These are phyloP conservation scores for Blumeriella jaapii DNA, from an alignment of 2,329 filamentous ascomycete genomes.

Conservation along the genomic window DNA sequence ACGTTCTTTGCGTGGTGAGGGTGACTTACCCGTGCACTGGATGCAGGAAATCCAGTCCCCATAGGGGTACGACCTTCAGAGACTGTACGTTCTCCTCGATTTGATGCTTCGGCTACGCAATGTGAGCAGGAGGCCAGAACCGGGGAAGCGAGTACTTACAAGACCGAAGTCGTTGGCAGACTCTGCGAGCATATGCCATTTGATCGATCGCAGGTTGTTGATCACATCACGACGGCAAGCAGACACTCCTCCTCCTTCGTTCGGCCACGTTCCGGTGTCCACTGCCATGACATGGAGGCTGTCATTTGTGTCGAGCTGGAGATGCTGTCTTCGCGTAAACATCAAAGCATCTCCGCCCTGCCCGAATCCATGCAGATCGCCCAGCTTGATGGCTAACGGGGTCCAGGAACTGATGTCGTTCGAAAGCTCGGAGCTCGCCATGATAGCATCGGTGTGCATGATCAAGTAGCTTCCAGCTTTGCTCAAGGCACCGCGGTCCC, in stretches of 20 bases:
- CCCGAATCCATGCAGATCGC: constrained; percentile 30
- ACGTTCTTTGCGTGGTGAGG: neutral
- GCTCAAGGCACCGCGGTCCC: constrained; percentile 29
- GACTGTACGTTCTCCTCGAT: constrained; percentile 33
- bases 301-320: constrained; percentile 31
- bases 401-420: constrained; percentile 27
- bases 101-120: constrained; percentile 1
- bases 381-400: constrained; percentile 28
- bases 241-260: constrained; percentile 35
- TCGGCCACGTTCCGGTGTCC: constrained; percentile 23
- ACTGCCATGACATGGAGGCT: constrained; percentile 33
- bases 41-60: constrained; percentile 38
- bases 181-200: constrained; percentile 39
- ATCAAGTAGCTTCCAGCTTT: constrained; percentile 33
- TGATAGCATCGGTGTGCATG: constrained; percentile 26
- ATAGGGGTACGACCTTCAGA: constrained; percentile 37
- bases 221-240: constrained; percentile 39
- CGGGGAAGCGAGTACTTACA: constrained; percentile 23
- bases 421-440: constrained; percentile 27
- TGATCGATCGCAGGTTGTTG: constrained; percentile 36
- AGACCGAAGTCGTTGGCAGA: constrained; percentile 40
- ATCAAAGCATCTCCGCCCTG: constrained; percentile 29
- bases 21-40: constrained; percentile 37
- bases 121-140: neutral
- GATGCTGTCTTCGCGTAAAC: constrained; percentile 29